Conservation (phyloP, 306 rosid genomes). For the Biancaea sappan region DNA sequence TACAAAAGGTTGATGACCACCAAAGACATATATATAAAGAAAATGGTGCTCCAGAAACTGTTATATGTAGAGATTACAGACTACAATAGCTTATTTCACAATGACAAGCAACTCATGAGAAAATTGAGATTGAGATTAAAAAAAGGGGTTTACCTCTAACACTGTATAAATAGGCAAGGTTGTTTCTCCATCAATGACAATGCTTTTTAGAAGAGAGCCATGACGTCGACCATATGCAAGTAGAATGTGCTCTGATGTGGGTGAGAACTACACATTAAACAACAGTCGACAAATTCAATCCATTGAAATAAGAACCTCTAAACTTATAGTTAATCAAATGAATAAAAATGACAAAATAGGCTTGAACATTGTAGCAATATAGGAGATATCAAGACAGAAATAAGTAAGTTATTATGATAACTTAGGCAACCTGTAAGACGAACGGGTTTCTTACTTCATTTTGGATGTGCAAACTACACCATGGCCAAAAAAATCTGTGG, state of each 20-base stretch:
- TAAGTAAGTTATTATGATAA: neutral
- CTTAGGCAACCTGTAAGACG: neutral
- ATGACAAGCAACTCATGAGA: constrained; percentile 1
- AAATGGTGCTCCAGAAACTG: constrained; percentile 2
- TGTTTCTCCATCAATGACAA: constrained; percentile 91
- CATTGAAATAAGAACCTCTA: neutral
- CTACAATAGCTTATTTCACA: constrained; percentile 2
- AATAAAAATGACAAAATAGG: constrained; percentile 13
- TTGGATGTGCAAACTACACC: neutral
- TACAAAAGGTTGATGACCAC: constrained; percentile 9
- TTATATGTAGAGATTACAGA: neutral
- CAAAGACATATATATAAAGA: constrained; percentile 17
- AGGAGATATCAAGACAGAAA: neutral
- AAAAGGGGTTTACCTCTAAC: constrained; percentile 69
- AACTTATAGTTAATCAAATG: constrained; percentile 5
- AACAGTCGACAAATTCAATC: constrained; percentile 37
- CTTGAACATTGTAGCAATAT: neutral
- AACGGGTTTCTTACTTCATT: neutral
- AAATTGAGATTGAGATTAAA: neutral
- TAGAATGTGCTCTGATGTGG: constrained; percentile 60
- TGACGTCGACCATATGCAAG: constrained; percentile 70
- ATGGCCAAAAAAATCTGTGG: neutral
- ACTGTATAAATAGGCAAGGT: constrained; percentile 93
- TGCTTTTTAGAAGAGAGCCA: constrained; percentile 68
- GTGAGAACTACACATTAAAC: constrained; percentile 52